Base-by-base conservation (phyloP, 148 eudicot species). In the Cornus suecica region DNA sequence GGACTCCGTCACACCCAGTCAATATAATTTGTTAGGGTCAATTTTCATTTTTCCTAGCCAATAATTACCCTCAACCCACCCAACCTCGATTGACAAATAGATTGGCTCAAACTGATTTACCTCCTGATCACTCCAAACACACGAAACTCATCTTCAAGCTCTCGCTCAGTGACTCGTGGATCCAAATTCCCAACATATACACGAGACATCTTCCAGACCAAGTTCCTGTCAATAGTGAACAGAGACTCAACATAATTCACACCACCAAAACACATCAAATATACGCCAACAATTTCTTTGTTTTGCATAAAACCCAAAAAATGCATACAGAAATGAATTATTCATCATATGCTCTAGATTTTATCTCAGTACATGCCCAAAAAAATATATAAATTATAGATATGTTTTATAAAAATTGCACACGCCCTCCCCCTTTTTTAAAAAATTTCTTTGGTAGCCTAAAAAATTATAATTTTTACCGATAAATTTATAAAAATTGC, bases 81-180 rank as follows among this genome's bases (percentile, higher is more conserved):
- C 42, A 37, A 37, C 6, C 42, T 1, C 6, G 9, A 5, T 29
- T 16, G 26, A 62, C 22, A 4, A 24, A 62, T 7, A 60, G 3
- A 71, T 9, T 15, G 62, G 28, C 68, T 62, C 56, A 24, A 37
- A 68, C 27, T 5, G 45, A 11, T 26, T 54, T 73, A 93, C 98
- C 97, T 94, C 65, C 94, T 76, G 48, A 94, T 90, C 66, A 87
- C 89, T 51, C 98, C 98, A 77, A 87, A 91, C 4, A 78, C 79
- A 23, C 97, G 94, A 75, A 91, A 94, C 73, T 94, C 94, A 73
- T 94, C 97, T 77, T 94, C 98, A 70, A 94, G 94, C 18, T 94
- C 98, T 62, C 98, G 81, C 85, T 94, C 98, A n/a, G 77, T 68
- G 22, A 94, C 97, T 10, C 93, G 80, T 11, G 94, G 94, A 80